Evolutionary conservation across 176 grass and related monocot species (phyloP).

Genomic region (Areca catechu): DNA sequence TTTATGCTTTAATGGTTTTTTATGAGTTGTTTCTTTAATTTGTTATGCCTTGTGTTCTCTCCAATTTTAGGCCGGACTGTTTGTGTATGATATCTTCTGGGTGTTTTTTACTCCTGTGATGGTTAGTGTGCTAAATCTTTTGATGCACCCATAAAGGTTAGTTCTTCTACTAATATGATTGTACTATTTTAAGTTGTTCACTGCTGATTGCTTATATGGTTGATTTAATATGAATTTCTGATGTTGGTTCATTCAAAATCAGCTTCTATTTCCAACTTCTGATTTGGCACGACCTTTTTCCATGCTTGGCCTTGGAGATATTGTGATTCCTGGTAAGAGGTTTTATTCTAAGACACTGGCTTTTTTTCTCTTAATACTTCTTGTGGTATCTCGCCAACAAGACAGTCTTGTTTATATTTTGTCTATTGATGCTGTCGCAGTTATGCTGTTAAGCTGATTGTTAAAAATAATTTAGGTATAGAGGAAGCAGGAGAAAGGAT

Average conservation of each 20-base stretch:
- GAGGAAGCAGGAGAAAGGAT: too few species aligned
- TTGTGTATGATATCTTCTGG: constrained; percentile 98
- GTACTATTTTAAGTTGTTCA: too few species aligned
- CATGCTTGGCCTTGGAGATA: constrained; percentile 97
- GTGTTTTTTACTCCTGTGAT: constrained; percentile 98
- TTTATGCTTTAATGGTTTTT: not conserved
- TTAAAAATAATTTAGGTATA: too few species aligned
- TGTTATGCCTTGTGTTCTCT: not conserved
- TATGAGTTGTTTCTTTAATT: constrained; percentile 1
- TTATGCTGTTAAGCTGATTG: too few species aligned
- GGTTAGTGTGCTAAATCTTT: constrained; percentile 98
- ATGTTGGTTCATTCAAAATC: not conserved
- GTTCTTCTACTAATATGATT: not conserved
- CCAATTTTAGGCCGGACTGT: constrained; percentile 51
- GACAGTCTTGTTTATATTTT: too few species aligned
- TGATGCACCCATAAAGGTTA: constrained; percentile 95
- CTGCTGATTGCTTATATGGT: not conserved
- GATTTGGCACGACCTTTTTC: constrained; percentile 65
- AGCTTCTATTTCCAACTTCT: constrained; percentile 89
- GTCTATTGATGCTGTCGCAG: too few species aligned
- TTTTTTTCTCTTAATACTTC: too few species aligned
- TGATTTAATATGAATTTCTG: constrained; percentile 4
- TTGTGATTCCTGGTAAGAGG: constrained; percentile 76
- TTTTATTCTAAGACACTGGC: too few species aligned
- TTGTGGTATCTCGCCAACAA: too few species aligned